A percentile compares a stretch with the other conserved stretches of the same genome.
Conservation (phyloP, 805 yeast species). For the Hanseniaspora lindneri region DNA sequence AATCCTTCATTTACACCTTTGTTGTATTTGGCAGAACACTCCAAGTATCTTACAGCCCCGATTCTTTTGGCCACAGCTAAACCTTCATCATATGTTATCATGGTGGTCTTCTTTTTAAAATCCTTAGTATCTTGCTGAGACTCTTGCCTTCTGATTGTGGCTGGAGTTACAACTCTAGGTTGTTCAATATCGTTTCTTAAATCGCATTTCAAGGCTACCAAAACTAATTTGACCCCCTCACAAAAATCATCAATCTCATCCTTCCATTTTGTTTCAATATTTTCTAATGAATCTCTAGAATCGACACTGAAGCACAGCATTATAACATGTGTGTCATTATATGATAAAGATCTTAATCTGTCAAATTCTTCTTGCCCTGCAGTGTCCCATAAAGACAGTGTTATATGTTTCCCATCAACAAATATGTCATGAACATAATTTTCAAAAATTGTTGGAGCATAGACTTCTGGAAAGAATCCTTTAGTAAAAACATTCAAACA, state of each 20-base stretch:
- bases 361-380: conserved; percentile 99
- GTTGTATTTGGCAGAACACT: conserved; percentile 92
- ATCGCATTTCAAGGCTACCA: conserved; percentile 92
- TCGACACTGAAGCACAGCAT: conserved; percentile 94
- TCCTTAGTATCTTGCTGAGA: conserved; percentile 24
- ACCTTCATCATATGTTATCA: conserved; percentile 87
- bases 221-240: conserved; percentile 85
- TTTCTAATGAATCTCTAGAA: conserved; percentile 84
- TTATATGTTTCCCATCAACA: conserved; percentile 86
- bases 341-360: conserved; percentile 79
- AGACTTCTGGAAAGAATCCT: conserved; percentile 96
- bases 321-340: conserved; percentile 91
- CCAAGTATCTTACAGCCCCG: conserved; percentile 88
- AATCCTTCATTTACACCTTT: conserved; percentile 99
- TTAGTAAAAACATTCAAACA: conserved; percentile 87
- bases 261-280: conserved; percentile 93
- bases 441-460: conserved; percentile 96
- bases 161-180: conserved; percentile 23
- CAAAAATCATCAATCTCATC: conserved; percentile 95
- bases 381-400: conserved; percentile 92
- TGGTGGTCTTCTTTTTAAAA: conserved; percentile 33
- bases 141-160: conserved; percentile 24
- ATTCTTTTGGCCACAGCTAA: conserved; percentile 81
- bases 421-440: conserved; percentile 94
- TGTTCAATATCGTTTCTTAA: conserved; percentile 53